Evolutionary conservation across 164 flowering plant species (phyloP).

Genomic region (Vitis labrusca): DNA sequence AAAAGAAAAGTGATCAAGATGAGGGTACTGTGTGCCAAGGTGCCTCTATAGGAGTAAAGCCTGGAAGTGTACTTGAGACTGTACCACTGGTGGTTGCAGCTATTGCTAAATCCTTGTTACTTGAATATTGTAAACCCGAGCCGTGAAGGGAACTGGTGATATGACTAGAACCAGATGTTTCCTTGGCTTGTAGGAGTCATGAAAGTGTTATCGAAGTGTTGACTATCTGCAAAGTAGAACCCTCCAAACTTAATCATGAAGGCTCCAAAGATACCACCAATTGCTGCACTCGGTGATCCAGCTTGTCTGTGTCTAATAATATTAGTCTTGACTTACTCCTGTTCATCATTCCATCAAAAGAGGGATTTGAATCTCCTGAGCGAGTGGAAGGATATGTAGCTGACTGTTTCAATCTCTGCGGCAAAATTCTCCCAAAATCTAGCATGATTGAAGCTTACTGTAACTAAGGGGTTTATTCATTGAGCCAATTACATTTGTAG

Average conservation of each 20-base stretch:
- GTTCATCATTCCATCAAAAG: not conserved
- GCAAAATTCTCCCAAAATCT: too few relatives aligned
- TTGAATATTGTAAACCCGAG: not conserved
- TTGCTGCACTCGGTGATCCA: slow-evolving; percentile 10
- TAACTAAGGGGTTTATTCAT: too few relatives aligned
- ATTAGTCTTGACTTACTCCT: not conserved
- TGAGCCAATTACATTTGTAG: too few relatives aligned
- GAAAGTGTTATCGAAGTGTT: slow-evolving; percentile 1
- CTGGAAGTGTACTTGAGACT: too few relatives aligned
- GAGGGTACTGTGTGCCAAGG: too few relatives aligned
- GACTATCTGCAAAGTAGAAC: slow-evolving; percentile 13
- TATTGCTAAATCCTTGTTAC: slow-evolving; percentile 3
- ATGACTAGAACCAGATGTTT: slow-evolving; percentile 7
- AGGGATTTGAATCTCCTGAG: slow-evolving; percentile 11
- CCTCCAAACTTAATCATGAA: slow-evolving; percentile 13
- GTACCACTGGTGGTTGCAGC: not conserved
- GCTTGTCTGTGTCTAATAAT: not conserved
- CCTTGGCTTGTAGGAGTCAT: slow-evolving; percentile 5
- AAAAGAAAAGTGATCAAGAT: too few relatives aligned
- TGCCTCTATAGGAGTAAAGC: too few relatives aligned
- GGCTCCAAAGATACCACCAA: slow-evolving; percentile 16
- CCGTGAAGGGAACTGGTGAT: not conserved
- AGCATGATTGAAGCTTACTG: too few relatives aligned
- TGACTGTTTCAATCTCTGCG: not conserved
- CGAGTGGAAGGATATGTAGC: slow-evolving; percentile 16